Evolutionary conservation across 139 green algal genomes (phyloP).

Genomic region (Volvox africanus): DNA sequence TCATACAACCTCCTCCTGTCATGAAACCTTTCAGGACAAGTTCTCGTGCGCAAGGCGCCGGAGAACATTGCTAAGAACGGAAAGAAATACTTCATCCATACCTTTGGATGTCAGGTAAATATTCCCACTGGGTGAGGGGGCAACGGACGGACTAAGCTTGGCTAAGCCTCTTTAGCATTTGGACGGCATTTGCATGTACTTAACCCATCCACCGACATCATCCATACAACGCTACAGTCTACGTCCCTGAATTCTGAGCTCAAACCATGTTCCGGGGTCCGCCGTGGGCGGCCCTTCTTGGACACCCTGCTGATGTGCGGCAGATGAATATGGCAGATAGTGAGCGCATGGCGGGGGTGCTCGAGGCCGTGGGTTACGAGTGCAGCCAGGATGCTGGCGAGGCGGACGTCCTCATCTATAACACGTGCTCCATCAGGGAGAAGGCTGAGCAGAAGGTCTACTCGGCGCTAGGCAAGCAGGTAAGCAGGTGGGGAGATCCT

Average conservation of each 20-base stretch:
- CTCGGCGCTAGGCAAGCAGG: slow-evolving; percentile 85
- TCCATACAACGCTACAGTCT: too few species aligned
- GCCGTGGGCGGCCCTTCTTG: too few species aligned
- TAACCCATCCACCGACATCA: too few species aligned
- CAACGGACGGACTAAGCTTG: too few species aligned
- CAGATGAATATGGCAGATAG: slow-evolving; percentile 97
- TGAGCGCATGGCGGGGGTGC: slow-evolving; percentile 95
- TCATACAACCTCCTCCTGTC: too few species aligned
- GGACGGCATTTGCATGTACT: too few species aligned
- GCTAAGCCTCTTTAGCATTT: too few species aligned
- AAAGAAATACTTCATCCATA: slow-evolving; percentile 95
- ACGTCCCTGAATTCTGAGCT: too few species aligned
- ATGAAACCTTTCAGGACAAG: slow-evolving; percentile 6
- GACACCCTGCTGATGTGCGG: too few species aligned
- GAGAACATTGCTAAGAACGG: slow-evolving; percentile 65
- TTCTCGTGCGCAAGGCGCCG: slow-evolving; percentile 59
- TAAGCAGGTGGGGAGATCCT: slow-evolving; percentile 63
- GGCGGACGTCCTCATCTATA: slow-evolving; percentile 97
- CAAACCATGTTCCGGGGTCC: too few species aligned
- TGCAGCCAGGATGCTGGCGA: slow-evolving; percentile 79
- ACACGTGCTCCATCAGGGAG: slow-evolving; percentile 98
- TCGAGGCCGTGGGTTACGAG: slow-evolving; percentile 91
- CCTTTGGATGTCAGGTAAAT: slow-evolving; percentile 92
- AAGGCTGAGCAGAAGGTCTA: slow-evolving; percentile 99
- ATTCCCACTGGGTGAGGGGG: too few species aligned